Percentiles rank a stretch among this genome's conserved stretches.
Conservation (phyloP, 1,139 yeast species). For the Geotrichum aggregatum region DNA sequence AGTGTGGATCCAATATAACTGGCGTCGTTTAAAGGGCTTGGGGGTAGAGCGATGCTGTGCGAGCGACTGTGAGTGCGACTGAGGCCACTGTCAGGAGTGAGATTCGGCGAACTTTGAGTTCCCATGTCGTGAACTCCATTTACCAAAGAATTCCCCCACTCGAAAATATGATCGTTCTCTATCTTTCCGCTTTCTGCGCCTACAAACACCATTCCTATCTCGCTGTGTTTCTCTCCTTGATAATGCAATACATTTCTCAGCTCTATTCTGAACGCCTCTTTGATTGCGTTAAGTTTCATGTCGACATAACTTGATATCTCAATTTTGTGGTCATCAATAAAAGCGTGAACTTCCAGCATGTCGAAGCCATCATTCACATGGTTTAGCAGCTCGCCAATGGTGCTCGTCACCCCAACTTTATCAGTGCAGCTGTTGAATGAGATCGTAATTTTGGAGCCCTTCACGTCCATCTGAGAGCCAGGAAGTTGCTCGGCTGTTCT, state of each 20-base stretch:
- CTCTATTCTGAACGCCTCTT: conserved; percentile 24
- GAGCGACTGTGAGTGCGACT: not conserved
- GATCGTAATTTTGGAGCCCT: conserved; percentile 72
- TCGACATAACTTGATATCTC: conserved; percentile 28
- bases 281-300: conserved; percentile 29
- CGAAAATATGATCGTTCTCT: conserved; percentile 62
- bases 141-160: conserved; percentile 47
- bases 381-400: conserved; percentile 80
- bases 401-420: conserved; percentile 57
- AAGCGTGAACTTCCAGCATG: conserved; percentile 69
- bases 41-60: too few species aligned
- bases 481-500: conserved; percentile 79
- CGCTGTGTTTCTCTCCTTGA: too few species aligned
- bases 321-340: conserved; percentile 52
- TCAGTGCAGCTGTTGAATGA: conserved; percentile 37
- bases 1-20: not conserved
- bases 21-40: not conserved
- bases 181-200: conserved; percentile 65
- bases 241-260: too few species aligned
- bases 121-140: conserved; percentile 22
- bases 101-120: not conserved
- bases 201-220: conserved; percentile 35
- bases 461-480: conserved; percentile 66
- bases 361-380: conserved; percentile 76
- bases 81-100: not conserved